A percentile compares a stretch with the other conserved stretches of the same genome.
These are phyloP conservation scores for Dendrobium huoshanense DNA, from an alignment of 106 monocot genomes.

Conservation along the genomic window DNA sequence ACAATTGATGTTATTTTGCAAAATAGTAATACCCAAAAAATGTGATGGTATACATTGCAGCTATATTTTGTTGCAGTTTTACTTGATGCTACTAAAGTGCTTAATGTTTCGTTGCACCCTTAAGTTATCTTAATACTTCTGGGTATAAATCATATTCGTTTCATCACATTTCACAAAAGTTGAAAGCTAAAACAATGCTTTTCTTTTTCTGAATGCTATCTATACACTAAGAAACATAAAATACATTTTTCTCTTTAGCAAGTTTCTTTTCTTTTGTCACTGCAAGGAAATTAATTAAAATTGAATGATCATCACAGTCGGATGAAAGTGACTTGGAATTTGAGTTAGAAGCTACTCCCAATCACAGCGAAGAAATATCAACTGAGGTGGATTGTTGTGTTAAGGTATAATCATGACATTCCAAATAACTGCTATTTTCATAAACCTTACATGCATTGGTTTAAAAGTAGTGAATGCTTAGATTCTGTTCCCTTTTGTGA, in stretches of 20 bases:
- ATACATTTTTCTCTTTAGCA: background rate
- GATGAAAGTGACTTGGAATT: constrained; percentile 47
- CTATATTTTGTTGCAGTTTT: background rate
- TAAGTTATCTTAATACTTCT: background rate
- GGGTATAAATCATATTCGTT: background rate
- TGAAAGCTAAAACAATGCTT: background rate
- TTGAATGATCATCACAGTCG: background rate
- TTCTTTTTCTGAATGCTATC: background rate
- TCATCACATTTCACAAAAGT: background rate
- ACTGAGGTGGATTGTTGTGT: constrained; percentile 26
- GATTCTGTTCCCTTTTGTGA: too few relatives aligned
- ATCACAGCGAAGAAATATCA: constrained; percentile 16
- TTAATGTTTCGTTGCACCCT: background rate
- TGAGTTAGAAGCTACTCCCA: constrained; percentile 30
- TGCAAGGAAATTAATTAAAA: constrained; percentile 4
- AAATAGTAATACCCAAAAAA: background rate
- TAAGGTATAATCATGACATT: constrained; percentile 25
- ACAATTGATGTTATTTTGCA: background rate
- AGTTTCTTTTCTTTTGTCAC: constrained; percentile 1
- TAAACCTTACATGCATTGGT: background rate
- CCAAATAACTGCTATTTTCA: background rate
- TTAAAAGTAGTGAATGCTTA: background rate
- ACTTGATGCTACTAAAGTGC: background rate
- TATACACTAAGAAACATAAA: background rate
- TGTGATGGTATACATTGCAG: background rate